phyloP scores from a whole-genome alignment of 164 flowering plant genomes.

The Amborella trichopoda region DNA sequence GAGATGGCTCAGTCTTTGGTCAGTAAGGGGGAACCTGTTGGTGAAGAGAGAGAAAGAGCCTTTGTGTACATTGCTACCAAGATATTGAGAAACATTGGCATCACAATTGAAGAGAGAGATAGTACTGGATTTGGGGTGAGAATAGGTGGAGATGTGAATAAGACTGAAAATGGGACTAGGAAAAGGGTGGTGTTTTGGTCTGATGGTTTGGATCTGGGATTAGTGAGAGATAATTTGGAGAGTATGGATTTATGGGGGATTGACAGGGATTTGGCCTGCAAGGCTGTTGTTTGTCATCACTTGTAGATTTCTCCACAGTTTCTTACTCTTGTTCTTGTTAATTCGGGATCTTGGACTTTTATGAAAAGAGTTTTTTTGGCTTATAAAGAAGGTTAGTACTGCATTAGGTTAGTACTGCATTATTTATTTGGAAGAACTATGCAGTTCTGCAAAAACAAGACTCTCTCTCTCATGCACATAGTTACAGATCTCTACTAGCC shows the following conservation, averaged over 20 bases:
- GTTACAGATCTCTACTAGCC: too few species aligned
- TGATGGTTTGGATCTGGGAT: conserved; percentile 15
- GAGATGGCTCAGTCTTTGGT: conserved; percentile 10
- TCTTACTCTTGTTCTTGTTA: too few species aligned
- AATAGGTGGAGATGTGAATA: conserved; percentile 9
- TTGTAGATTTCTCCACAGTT: too few species aligned
- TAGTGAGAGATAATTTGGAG: conserved; percentile 29
- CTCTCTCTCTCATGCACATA: too few species aligned
- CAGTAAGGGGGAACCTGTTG: conserved; percentile 8
- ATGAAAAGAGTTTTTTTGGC: too few species aligned
- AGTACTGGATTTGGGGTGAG: conserved; percentile 24
- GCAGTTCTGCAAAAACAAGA: too few species aligned
- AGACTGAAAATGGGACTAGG: conserved; percentile 14
- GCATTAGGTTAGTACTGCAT: too few species aligned
- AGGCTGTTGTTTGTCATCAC: conserved; percentile 69
- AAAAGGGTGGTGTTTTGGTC: conserved; percentile 52
- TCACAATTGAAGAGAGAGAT: conserved; percentile 25
- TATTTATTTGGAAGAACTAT: too few species aligned
- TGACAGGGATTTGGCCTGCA: conserved; percentile 61
- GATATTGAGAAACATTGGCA: conserved; percentile 28
- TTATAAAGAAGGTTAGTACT: too few species aligned
- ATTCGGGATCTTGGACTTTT: too few species aligned
- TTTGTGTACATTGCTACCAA: conserved; percentile 22
- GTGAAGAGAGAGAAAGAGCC: conserved; percentile 6
- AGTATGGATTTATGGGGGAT: conserved; percentile 47